These are phyloP conservation scores for Phanerodontia chrysosporium DNA, from an alignment of 768 basidiomycete species.

Conservation along the genomic window DNA sequence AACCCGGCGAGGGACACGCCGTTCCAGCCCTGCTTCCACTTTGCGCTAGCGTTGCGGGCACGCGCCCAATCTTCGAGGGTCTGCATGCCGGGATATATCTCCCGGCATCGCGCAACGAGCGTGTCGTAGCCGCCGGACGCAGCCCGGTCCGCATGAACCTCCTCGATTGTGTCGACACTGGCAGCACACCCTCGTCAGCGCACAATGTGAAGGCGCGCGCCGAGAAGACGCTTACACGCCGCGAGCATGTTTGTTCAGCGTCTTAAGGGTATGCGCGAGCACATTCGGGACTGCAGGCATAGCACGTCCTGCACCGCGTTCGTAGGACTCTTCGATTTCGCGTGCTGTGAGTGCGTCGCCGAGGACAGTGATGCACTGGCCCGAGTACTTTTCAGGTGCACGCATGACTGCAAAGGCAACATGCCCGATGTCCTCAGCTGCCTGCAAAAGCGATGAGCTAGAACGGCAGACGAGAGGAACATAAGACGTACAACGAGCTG, in stretches of 20 bases:
- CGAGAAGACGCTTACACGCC: neutral
- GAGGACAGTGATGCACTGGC: neutral
- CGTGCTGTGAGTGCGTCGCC: neutral
- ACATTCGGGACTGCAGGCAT: neutral
- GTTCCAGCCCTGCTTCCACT: slow-evolving; percentile 10
- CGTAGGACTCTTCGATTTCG: neutral
- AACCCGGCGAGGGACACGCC: slow-evolving; percentile 3
- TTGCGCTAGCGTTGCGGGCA: neutral
- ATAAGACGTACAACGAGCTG: slow-evolving; percentile 31
- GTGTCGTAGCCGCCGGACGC: neutral
- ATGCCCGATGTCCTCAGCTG: slow-evolving; percentile 13
- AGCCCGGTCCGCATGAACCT: neutral
- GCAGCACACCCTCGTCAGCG: too few species aligned
- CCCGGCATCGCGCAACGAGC: neutral
- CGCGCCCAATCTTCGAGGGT: slow-evolving; percentile 12
- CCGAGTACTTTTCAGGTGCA: neutral
- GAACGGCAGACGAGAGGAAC: too few species aligned
- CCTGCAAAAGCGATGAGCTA: neutral
- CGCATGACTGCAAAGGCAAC: neutral
- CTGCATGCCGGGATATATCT: neutral
- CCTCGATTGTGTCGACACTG: slow-evolving; percentile 10
- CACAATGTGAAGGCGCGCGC: neutral
- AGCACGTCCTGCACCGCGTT: neutral
- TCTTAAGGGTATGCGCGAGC: neutral
- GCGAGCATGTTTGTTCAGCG: neutral